phyloP scores from a whole-genome alignment of 2,329 filamentous ascomycete species.

The Pseudonectria buxi region DNA sequence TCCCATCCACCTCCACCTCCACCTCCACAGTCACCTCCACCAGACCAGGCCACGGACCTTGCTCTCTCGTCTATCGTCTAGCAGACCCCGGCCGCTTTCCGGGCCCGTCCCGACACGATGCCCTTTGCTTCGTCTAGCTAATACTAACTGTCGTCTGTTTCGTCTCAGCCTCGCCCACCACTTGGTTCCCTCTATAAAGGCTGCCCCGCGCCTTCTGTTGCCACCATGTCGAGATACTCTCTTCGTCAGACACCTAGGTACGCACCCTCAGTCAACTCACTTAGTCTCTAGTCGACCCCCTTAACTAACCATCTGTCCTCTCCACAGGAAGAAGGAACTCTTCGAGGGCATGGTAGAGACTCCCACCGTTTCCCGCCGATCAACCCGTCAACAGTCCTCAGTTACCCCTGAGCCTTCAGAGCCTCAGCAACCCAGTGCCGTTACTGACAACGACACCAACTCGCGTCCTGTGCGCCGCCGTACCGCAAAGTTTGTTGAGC shows the following conservation, averaged over 20 bases:
- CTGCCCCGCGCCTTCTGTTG: not conserved
- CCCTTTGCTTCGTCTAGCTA: too few species aligned
- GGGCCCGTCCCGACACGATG: too few species aligned
- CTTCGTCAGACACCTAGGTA: slow-evolving; percentile 26
- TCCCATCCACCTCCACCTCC: too few species aligned
- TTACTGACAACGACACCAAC: slow-evolving; percentile 35
- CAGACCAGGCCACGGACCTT: too few species aligned
- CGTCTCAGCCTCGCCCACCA: not conserved
- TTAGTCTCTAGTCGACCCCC: not conserved
- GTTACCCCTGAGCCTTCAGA: slow-evolving; percentile 39
- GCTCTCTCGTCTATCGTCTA: too few species aligned
- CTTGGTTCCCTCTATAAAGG: not conserved
- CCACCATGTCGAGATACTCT: slow-evolving; percentile 23
- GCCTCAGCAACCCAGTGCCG: slow-evolving; percentile 44
- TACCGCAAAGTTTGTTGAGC: slow-evolving; percentile 43
- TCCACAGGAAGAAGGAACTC: slow-evolving; percentile 52
- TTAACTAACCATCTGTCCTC: slow-evolving; percentile 4
- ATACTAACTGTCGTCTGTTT: too few species aligned
- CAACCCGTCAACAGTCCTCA: slow-evolving; percentile 44
- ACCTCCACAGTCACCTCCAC: too few species aligned
- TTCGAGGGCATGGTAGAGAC: slow-evolving; percentile 57
- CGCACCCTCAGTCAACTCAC: slow-evolving; percentile 1
- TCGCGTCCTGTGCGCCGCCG: slow-evolving; percentile 37
- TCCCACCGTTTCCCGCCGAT: slow-evolving; percentile 33
- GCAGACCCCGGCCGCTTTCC: too few species aligned